Evolutionary conservation across 495 filamentous ascomycete species (phyloP).

Genomic region (Aspergillus incahuasiensis): DNA sequence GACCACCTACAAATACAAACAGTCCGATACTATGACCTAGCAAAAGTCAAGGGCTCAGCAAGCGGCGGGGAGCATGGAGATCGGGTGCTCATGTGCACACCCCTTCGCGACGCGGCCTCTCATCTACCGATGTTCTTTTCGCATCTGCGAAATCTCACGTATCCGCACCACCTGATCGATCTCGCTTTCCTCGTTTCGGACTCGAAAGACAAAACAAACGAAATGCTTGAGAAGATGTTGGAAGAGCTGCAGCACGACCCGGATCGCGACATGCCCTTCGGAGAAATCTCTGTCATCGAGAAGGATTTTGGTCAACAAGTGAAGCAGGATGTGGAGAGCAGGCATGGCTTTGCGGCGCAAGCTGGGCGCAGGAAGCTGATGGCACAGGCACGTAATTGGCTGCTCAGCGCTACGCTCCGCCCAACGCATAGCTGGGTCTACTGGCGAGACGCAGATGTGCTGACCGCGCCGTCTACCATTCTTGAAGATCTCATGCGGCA

Average conservation of each 20-base stretch:
- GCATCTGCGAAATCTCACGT: conserved; percentile 93
- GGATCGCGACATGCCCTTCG: conserved; percentile 77
- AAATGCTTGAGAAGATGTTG: conserved; percentile 66
- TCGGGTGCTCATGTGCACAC: conserved; percentile 91
- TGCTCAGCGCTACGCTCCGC: conserved; percentile 86
- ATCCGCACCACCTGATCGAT: conserved; percentile 94
- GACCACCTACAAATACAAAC: conserved; percentile 83
- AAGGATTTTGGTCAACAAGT: conserved; percentile 99
- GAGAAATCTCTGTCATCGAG: conserved; percentile 95
- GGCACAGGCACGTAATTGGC: conserved; percentile 97
- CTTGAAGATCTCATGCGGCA: conserved; percentile 98
- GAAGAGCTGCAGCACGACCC: conserved; percentile 73
- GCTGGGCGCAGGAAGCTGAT: conserved; percentile 91
- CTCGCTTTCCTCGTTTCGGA: conserved; percentile 96
- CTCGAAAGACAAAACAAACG: conserved; percentile 88
- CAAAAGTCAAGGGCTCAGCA: conserved; percentile 80
- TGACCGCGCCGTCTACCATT: conserved; percentile 93
- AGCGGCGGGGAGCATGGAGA: conserved; percentile 94
- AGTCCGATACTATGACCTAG: conserved; percentile 93
- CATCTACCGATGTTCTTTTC: conserved; percentile 98
- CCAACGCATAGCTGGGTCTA: conserved; percentile 99
- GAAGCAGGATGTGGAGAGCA: conserved; percentile 94
- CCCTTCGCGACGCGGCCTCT: conserved; percentile 85
- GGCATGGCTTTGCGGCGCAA: conserved; percentile 96
- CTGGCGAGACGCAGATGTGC: conserved; percentile 98